Evolutionary conservation across 768 basidiomycete genomes (phyloP).

Genomic region (Macrocybe gigantea): DNA sequence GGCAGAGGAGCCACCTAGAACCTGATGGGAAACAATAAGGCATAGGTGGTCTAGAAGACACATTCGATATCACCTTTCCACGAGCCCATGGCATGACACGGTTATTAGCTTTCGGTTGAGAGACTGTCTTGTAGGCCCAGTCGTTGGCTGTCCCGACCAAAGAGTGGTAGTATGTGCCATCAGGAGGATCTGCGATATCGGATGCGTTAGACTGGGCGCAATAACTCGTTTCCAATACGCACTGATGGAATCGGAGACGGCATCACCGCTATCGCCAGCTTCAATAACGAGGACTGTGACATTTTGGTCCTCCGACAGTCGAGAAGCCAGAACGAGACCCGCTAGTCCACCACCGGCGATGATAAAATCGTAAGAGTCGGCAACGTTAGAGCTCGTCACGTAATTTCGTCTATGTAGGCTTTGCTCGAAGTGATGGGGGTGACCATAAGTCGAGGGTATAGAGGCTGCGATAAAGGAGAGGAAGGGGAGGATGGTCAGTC

Average conservation of each 20-base stretch:
- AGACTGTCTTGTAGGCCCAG: constrained; percentile 46
- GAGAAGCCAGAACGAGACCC: constrained; percentile 29
- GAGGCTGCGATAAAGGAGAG: constrained; percentile 4
- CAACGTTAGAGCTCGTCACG: constrained; percentile 6
- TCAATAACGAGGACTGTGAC: constrained; percentile 32
- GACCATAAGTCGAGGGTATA: not conserved
- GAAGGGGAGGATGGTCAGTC: constrained; percentile 1
- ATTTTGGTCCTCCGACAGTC: constrained; percentile 27
- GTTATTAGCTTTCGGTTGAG: constrained; percentile 38
- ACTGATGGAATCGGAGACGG: constrained; percentile 26
- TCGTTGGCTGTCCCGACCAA: constrained; percentile 44
- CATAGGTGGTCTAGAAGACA: not conserved
- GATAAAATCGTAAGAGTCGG: constrained; percentile 28
- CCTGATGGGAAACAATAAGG: constrained; percentile 18
- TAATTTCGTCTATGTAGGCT: constrained; percentile 9
- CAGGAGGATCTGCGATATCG: constrained; percentile 36
- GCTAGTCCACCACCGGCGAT: constrained; percentile 30
- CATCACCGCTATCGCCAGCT: constrained; percentile 41
- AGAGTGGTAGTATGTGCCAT: constrained; percentile 45
- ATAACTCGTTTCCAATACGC: constrained; percentile 6
- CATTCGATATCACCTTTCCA: constrained; percentile 39
- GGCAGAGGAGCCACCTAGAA: constrained; percentile 64
- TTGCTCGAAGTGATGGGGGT: not conserved
- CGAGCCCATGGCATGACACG: constrained; percentile 50
- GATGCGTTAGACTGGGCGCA: not conserved